Base-by-base conservation (phyloP, 225 moss, liverwort and hornwort genomes). In the Pseudoscleropodium purum region DNA sequence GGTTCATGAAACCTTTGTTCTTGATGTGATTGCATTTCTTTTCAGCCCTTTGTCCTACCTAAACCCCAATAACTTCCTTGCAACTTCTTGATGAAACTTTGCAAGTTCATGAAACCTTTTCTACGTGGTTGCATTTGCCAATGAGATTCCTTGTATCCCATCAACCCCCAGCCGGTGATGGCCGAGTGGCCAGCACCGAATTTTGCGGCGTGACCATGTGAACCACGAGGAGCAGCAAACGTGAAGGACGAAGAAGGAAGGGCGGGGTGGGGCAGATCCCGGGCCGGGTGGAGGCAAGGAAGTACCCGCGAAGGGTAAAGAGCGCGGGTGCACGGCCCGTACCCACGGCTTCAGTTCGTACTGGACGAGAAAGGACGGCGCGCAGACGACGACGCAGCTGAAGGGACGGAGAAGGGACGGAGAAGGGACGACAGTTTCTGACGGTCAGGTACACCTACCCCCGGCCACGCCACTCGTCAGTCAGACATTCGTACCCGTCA, bases 401-500 rank as follows among this genome's bases (percentile, higher is more conserved):
- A 63, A 59, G 47, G 47, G 47, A 47, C 47, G 47, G 47, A 11
- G n/a, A n/a, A n/a, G 72, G 88, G 81, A 85, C 85, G 51, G 75
- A 11, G 64, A 81, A 88, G 81, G 49, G 87, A 88, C 90, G 37
- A 65, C 73, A 39, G 59, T 67, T 77, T 86, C 51, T 30, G 41
- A 86, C 77, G 77, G 77, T 77, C 76, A 82, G 77, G 82, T 89
- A 60, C 43, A 86, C 91, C 91, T 91, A 91, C 81, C 81, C 68
- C 51, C 4, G 7, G 41, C 26, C 69, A 36, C 31, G 45, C 68
- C 79, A 39, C 80, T 43, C 34, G 59, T 2, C 67, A 87, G 75
- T 33, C 64, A 8, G 18, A 14, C 37, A 49, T 20, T 75, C 36
- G 75, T 62, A 86, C 45, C 36, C 10, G 5, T 27, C 49, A 31